Conservation (phyloP, 1,139 yeast genomes). For the Sugiyamaella neomexicana region DNA sequence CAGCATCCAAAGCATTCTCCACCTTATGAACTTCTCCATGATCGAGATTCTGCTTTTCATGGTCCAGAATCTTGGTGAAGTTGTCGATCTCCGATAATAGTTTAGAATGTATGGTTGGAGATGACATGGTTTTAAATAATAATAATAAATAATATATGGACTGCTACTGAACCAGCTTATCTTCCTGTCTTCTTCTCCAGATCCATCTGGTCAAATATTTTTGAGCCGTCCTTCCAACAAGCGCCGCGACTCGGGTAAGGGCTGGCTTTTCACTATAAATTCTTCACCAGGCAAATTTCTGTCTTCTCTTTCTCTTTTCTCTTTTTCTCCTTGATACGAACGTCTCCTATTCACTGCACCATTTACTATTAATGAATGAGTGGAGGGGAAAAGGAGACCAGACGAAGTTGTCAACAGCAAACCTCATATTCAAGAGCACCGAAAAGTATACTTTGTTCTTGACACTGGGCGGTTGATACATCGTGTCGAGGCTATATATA, state of each 20-base stretch:
- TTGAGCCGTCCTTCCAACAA: background rate
- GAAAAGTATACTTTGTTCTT: conserved; percentile 4
- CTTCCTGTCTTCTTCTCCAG: background rate
- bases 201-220: background rate
- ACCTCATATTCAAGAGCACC: conserved; percentile 21
- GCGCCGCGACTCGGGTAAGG: conserved; percentile 8
- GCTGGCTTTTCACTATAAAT: conserved; percentile 1
- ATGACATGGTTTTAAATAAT: background rate
- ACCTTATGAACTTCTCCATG: conserved; percentile 16
- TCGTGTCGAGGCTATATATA: background rate
- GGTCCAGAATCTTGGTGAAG: conserved; percentile 1
- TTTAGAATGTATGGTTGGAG: conserved; percentile 3
- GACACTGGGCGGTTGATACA: conserved; percentile 21
- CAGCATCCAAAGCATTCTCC: conserved; percentile 46
- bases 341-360: conserved; percentile 39
- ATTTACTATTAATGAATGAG: conserved; percentile 28
- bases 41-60: conserved; percentile 1
- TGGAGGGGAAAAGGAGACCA: conserved; percentile 40
- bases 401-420: conserved; percentile 26
- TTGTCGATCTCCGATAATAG: conserved; percentile 4
- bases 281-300: background rate
- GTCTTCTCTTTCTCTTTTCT: conserved; percentile 12
- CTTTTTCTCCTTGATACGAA: conserved; percentile 34
- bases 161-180: too few relatives aligned
- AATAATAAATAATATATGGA: background rate